A percentile compares a stretch with the other conserved stretches of the same genome.
Conservation (phyloP, 352 stramenopile genomes). For the Pythium oligandrum region DNA sequence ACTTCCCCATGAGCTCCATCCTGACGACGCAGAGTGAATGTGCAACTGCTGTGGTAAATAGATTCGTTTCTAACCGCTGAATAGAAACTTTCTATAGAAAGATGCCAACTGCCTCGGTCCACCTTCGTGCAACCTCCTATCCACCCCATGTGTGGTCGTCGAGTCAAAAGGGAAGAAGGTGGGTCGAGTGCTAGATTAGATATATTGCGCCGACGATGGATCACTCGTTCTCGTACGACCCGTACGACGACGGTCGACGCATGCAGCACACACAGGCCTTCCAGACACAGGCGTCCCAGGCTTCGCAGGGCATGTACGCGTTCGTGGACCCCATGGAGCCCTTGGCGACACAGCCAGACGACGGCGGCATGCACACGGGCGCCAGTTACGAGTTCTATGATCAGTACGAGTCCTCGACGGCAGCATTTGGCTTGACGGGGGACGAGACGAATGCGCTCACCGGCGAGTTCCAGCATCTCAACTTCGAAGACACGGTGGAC, state of each 20-base stretch:
- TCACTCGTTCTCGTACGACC: slow-evolving; percentile 18
- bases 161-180: too few species aligned
- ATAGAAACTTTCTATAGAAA: too few species aligned
- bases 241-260: slow-evolving; percentile 11
- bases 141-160: too few species aligned
- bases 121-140: too few species aligned
- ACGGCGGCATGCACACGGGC: slow-evolving; percentile 4
- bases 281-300: slow-evolving; percentile 43
- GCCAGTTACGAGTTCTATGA: slow-evolving; percentile 51
- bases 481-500: slow-evolving; percentile 68
- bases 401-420: slow-evolving; percentile 31
- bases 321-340: slow-evolving; percentile 61
- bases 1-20: slow-evolving; percentile 3
- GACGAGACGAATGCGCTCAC: slow-evolving; percentile 13
- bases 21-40: slow-evolving; percentile 1
- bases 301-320: slow-evolving; percentile 38
- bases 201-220: slow-evolving; percentile 6
- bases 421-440: too few species aligned
- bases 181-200: too few species aligned
- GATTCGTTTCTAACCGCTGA: too few species aligned
- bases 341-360: slow-evolving; percentile 27
- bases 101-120: too few species aligned
- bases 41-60: too few species aligned
- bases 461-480: slow-evolving; percentile 54
- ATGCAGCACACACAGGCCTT: slow-evolving; percentile 23